phyloP scores from a whole-genome alignment of 2,329 filamentous ascomycete genomes.

The Verticillium klebahnii region DNA sequence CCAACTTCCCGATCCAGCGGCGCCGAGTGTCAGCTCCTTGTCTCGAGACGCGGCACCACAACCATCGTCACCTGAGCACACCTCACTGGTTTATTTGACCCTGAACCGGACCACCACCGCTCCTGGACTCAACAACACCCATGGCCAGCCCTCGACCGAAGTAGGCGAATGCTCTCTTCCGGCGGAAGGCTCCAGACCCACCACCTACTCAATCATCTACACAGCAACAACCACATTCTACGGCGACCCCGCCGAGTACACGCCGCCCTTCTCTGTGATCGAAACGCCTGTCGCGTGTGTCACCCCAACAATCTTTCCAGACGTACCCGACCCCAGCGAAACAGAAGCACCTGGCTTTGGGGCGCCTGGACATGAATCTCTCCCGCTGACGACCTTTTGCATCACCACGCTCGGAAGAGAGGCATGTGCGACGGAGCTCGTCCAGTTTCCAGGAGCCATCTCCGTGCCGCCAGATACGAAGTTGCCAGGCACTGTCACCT shows the following conservation, averaged over 20 bases:
- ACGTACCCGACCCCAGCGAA: neutral
- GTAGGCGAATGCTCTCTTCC: neutral
- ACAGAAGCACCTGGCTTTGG: neutral
- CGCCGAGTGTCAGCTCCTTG: neutral
- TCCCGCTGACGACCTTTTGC: neutral
- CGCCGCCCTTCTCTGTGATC: conserved; percentile 37
- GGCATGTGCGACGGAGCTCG: neutral
- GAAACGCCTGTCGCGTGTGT: conserved; percentile 14
- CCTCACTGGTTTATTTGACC: neutral
- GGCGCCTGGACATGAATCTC: neutral
- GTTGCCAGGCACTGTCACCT: conserved; percentile 28
- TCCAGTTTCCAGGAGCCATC: neutral
- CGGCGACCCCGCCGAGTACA: conserved; percentile 41
- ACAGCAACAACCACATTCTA: conserved; percentile 46
- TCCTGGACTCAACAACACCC: neutral
- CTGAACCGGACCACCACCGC: neutral
- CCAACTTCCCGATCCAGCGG: neutral
- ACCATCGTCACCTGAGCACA: neutral
- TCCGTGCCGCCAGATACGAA: neutral
- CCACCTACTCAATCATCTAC: conserved; percentile 39
- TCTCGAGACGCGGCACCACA: neutral
- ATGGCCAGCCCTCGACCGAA: neutral
- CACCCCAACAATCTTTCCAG: neutral
- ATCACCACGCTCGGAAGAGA: neutral
- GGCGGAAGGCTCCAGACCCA: conserved; percentile 11